Conservation (phyloP, 805 yeast genomes). For the Monosporozyma unispora region DNA sequence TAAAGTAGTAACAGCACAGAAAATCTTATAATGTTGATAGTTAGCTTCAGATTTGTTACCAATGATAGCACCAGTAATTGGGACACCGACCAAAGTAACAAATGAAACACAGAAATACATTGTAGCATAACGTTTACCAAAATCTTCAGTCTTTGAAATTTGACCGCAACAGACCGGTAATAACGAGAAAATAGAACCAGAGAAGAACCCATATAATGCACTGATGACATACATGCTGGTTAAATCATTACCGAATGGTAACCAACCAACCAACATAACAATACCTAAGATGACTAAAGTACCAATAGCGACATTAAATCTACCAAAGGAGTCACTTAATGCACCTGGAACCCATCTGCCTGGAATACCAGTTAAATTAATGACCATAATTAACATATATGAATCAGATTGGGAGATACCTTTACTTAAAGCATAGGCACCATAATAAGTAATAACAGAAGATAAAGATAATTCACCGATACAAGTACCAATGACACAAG, state of each 20-base stretch:
- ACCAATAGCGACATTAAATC: slow-evolving; percentile 42
- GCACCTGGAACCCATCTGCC: slow-evolving; percentile 40
- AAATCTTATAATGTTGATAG: slow-evolving; percentile 34
- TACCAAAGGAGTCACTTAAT: slow-evolving; percentile 40
- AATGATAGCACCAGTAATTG: slow-evolving; percentile 43
- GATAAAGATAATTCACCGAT: slow-evolving; percentile 40
- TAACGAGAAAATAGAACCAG: slow-evolving; percentile 46
- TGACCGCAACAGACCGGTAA: slow-evolving; percentile 53
- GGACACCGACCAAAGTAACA: slow-evolving; percentile 42
- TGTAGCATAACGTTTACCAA: slow-evolving; percentile 48
- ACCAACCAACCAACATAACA: slow-evolving; percentile 32
- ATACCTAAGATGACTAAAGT: slow-evolving; percentile 26
- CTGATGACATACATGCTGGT: slow-evolving; percentile 37
- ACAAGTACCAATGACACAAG: slow-evolving; percentile 37
- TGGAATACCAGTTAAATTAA: slow-evolving; percentile 34
- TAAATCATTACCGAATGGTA: slow-evolving; percentile 30
- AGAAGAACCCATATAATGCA: slow-evolving; percentile 42
- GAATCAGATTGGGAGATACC: slow-evolving; percentile 36
- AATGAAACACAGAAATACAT: slow-evolving; percentile 52
- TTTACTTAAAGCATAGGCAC: slow-evolving; percentile 41
- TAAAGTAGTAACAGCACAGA: slow-evolving; percentile 31
- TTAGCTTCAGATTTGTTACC: slow-evolving; percentile 29
- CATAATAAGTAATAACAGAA: slow-evolving; percentile 39
- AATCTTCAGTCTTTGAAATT: slow-evolving; percentile 43
- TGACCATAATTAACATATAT: slow-evolving; percentile 38